Evolutionary conservation across 2,329 filamentous ascomycete genomes (phyloP), one percentile per base, ranked within the genome.

Genomic region (Aspergillus luchuensis): DNA sequence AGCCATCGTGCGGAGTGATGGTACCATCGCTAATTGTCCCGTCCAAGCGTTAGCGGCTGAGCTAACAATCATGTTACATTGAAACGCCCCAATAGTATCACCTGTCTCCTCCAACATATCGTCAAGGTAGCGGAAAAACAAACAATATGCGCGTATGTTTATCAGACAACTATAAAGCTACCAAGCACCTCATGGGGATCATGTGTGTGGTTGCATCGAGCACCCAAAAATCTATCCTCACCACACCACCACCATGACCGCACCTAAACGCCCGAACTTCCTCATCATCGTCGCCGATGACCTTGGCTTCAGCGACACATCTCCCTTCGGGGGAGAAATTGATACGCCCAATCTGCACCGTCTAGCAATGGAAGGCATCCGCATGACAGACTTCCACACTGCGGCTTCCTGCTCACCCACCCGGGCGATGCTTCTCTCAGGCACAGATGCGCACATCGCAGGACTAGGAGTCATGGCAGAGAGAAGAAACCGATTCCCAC

Each of bases 341-440:
- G 74, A 78, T 28, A 86, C 84, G 0, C 84, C 84, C 0, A 81
- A 83, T 63, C 74, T 86, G 30, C 81, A 85, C 70, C 79, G 78
- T 38, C 69, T 84, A 1, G 57, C 57, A 1, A 25, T 21, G 17
- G 70, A 76, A 58, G 79, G 84, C 48, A 71, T 86, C 15, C 80
- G 84, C 5, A 83, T 86, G 69, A 86, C 83, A 1, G 80, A 85
- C 67, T 87, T 84, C 70, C 85, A 87, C 67, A 81, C 84, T 1
- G 85, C 85, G 0, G 80, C 84, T 1, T 85, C 85, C 38, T 87
- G 85, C 71, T 86, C 84, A 2, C 74, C 74, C 4, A 75, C 73
- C 0, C 58, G 74, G 23, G 67, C 73, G 1, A 76, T 76, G 74
- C 64, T 77, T 0, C 62, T 78, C 17, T 70, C 66, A 15, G 75